Evolutionary conservation across 2,329 filamentous ascomycete genomes (phyloP).

Genomic region (Ambrosiella cleistominuta): DNA sequence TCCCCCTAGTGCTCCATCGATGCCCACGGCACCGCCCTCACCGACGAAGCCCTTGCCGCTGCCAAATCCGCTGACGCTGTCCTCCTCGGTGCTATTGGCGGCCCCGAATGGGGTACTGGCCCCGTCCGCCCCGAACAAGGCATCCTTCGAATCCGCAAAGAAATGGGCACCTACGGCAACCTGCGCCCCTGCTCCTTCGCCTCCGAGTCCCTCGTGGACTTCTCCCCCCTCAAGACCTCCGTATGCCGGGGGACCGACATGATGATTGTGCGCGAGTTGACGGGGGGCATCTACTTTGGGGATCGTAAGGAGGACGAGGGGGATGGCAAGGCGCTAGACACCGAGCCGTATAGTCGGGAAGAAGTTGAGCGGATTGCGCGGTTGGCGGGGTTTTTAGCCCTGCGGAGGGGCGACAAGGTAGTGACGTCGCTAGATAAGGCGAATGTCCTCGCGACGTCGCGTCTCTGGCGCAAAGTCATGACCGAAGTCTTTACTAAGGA

Average conservation of each 20-base stretch:
- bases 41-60: slow-evolving; percentile 63
- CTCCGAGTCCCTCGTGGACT: slow-evolving; percentile 65
- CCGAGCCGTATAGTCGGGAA: slow-evolving; percentile 63
- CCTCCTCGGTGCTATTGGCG: slow-evolving; percentile 82
- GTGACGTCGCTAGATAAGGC: slow-evolving; percentile 91
- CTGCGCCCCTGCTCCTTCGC: slow-evolving; percentile 92
- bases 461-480: slow-evolving; percentile 78
- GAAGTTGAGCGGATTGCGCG: slow-evolving; percentile 83
- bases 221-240: slow-evolving; percentile 70
- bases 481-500: slow-evolving; percentile 71
- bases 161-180: slow-evolving; percentile 89
- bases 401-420: slow-evolving; percentile 48
- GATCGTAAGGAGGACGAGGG: slow-evolving; percentile 67
- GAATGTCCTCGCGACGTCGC: slow-evolving; percentile 79
- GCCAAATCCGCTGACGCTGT: slow-evolving; percentile 79
- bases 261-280: slow-evolving; percentile 81
- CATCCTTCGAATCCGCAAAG: slow-evolving; percentile 76
- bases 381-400: slow-evolving; percentile 63
- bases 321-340: slow-evolving; percentile 60
- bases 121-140: slow-evolving; percentile 82
- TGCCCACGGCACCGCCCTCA: slow-evolving; percentile 58
- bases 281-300: slow-evolving; percentile 89
- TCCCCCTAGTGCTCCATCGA: slow-evolving; percentile 65
- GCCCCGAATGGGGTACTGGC: slow-evolving; percentile 90
- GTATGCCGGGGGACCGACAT: slow-evolving; percentile 81